Evolutionary conservation across 371 early-diverging fungal genomes (phyloP).

Genomic region (Rhizopus arrhizus): DNA sequence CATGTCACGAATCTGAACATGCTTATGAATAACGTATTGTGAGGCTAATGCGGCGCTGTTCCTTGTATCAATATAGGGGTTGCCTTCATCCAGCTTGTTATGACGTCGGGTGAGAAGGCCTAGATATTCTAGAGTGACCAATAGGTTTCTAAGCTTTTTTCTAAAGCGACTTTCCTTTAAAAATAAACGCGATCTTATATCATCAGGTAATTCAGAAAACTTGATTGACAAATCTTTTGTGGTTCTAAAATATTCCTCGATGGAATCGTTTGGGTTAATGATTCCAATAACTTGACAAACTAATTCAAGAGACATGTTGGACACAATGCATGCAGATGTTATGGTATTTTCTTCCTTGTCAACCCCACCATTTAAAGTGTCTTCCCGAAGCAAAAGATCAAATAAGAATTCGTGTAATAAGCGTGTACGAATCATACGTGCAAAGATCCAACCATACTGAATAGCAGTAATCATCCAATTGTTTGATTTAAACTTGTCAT

Average conservation of each 20-base stretch:
- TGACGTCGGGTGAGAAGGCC: not conserved
- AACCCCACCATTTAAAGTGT: slow-evolving; percentile 14
- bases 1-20: slow-evolving; percentile 15
- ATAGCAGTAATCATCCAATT: slow-evolving; percentile 40
- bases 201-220: slow-evolving; percentile 17
- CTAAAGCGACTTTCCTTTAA: slow-evolving; percentile 21
- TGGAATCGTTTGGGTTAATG: not conserved
- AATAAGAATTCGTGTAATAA: slow-evolving; percentile 46
- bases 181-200: slow-evolving; percentile 7
- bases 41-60: not conserved
- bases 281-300: slow-evolving; percentile 30
- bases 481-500: not conserved
- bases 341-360: slow-evolving; percentile 19
- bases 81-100: not conserved
- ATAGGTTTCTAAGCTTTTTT: slow-evolving; percentile 12
- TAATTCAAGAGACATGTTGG: slow-evolving; percentile 1
- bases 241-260: slow-evolving; percentile 19
- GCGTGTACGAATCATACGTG: slow-evolving; percentile 45
- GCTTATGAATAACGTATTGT: slow-evolving; percentile 7
- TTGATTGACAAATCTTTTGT: slow-evolving; percentile 4
- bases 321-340: slow-evolving; percentile 10
- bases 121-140: slow-evolving; percentile 12
- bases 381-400: slow-evolving; percentile 8
- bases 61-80: not conserved
- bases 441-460: slow-evolving; percentile 49